Percentiles rank a stretch among this genome's conserved stretches.
phyloP scores from a whole-genome alignment of 176 grass and related monocot species.

The Raddia distichophylla region DNA sequence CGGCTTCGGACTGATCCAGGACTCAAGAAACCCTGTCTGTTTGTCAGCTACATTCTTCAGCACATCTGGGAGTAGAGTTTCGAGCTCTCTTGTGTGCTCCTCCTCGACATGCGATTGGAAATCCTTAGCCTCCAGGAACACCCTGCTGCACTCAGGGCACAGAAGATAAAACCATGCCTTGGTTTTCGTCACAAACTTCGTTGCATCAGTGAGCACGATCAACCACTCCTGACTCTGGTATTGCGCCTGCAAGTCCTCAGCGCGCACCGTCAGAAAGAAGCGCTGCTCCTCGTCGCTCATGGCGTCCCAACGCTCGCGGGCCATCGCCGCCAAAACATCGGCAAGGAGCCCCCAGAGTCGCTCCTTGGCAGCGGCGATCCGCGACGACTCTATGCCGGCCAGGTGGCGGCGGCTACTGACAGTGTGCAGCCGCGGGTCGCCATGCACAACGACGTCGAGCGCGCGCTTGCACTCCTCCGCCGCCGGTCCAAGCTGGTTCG shows the following conservation, averaged over 20 bases:
- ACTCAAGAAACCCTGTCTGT: neutral
- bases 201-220: neutral
- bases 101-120: neutral
- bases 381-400: neutral
- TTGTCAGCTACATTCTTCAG: neutral
- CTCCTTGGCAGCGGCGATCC: neutral
- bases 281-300: neutral
- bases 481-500: neutral
- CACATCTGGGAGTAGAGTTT: neutral
- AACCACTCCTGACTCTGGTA: neutral
- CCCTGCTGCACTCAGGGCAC: neutral
- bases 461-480: neutral
- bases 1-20: neutral
- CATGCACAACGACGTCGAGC: neutral
- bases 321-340: neutral
- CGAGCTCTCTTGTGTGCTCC: neutral
- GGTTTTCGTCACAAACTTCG: neutral
- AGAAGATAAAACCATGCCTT: neutral
- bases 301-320: neutral
- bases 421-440: neutral
- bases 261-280: neutral
- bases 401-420: neutral
- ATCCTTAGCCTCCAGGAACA: neutral
- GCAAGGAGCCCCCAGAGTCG: neutral
- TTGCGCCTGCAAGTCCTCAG: neutral